These are phyloP conservation scores for Melanomma pulvis-pyrius DNA, from an alignment of 495 filamentous ascomycete genomes.

Conservation along the genomic window DNA sequence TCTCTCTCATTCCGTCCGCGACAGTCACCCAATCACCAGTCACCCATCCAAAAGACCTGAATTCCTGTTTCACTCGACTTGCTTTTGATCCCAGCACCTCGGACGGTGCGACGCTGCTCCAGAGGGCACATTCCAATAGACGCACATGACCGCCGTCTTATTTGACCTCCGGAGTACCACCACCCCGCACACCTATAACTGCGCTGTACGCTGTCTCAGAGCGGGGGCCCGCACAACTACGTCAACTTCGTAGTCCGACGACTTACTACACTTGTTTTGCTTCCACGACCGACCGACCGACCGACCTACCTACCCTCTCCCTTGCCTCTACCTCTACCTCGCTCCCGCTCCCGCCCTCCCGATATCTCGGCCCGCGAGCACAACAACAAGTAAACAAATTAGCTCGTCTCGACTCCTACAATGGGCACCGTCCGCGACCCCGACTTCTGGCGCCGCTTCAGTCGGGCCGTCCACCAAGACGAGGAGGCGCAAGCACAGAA, in stretches of 20 bases:
- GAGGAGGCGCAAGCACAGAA: slow-evolving; percentile 38
- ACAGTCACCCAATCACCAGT: background rate
- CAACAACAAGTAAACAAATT: background rate
- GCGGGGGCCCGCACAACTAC: background rate
- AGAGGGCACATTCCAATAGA: background rate
- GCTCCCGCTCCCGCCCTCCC: background rate
- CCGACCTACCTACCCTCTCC: background rate
- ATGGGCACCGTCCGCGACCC: slow-evolving; percentile 59
- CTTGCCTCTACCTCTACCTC: background rate
- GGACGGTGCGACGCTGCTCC: background rate
- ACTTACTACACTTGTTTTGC: background rate
- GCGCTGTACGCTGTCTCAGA: background rate
- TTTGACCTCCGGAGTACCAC: background rate
- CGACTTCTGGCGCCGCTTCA: slow-evolving; percentile 66
- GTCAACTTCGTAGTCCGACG: slow-evolving; percentile 7
- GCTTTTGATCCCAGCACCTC: slow-evolving; percentile 13
- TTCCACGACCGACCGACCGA: background rate
- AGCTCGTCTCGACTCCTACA: background rate
- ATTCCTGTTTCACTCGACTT: background rate
- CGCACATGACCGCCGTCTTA: background rate
- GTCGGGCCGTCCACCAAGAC: slow-evolving; percentile 57
- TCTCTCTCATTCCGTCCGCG: background rate
- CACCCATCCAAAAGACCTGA: background rate
- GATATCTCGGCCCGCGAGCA: background rate
- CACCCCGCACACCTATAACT: background rate